Percentiles rank a stretch among this genome's conserved stretches.
These are phyloP conservation scores for Wickerhamomyces ciferrii DNA, from an alignment of 805 yeast species.

Conservation along the genomic window DNA sequence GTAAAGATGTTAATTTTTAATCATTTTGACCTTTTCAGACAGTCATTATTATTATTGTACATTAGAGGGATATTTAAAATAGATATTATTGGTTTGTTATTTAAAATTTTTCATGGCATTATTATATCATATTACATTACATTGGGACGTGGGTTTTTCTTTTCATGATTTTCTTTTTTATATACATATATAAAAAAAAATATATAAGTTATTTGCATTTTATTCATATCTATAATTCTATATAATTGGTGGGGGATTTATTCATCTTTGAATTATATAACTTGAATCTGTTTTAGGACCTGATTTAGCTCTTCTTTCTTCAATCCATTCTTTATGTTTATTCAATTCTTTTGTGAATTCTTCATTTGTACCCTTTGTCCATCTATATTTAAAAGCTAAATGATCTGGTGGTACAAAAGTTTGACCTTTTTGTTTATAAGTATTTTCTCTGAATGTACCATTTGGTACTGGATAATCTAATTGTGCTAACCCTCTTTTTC, in stretches of 20 bases:
- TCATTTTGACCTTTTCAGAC: too few relatives aligned
- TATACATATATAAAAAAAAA: too few relatives aligned
- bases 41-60: too few relatives aligned
- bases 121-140: slow-evolving; percentile 36
- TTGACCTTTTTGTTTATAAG: not conserved
- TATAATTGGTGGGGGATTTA: too few relatives aligned
- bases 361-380: slow-evolving; percentile 15
- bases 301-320: not conserved
- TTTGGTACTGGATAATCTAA: slow-evolving; percentile 1
- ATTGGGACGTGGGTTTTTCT: slow-evolving; percentile 1
- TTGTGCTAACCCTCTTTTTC: too few relatives aligned
- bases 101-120: slow-evolving; percentile 43
- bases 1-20: slow-evolving; percentile 30
- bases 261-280: not conserved
- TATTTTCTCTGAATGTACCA: too few relatives aligned
- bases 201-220: not conserved
- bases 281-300: not conserved
- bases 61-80: slow-evolving; percentile 23
- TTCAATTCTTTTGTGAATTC: slow-evolving; percentile 5
- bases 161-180: too few relatives aligned
- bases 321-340: not conserved
- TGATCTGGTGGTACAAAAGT: slow-evolving; percentile 1
- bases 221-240: too few relatives aligned
- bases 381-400: slow-evolving; percentile 2
- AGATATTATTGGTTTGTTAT: too few relatives aligned